Evolutionary conservation across 208 protist species (phyloP).

Genomic region (Wallacemonas sp.): DNA sequence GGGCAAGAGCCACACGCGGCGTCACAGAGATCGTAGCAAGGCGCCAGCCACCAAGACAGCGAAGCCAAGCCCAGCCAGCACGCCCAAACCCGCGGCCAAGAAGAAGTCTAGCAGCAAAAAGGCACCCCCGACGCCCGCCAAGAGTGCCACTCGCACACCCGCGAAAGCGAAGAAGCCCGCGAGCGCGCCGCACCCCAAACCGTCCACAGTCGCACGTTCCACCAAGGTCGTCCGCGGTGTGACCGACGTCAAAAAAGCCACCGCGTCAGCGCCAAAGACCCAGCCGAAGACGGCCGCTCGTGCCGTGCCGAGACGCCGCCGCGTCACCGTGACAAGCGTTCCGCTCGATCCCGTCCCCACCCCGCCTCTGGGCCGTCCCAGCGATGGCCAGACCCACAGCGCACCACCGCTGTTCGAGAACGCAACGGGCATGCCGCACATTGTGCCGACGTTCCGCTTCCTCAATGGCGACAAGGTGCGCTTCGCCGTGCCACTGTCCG

Average conservation of each 20-base stretch:
- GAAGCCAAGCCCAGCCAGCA: not conserved
- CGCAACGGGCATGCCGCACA: not conserved
- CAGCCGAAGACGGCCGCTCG: not conserved
- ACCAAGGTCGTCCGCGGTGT: no score
- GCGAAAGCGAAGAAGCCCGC: not conserved
- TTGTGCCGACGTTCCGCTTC: slow-evolving; percentile 11
- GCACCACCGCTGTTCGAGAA: not conserved
- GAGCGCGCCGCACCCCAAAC: not conserved
- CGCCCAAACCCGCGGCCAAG: not conserved
- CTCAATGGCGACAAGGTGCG: slow-evolving; percentile 4
- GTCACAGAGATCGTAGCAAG: not conserved
- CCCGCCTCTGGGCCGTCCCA: not conserved
- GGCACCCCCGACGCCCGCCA: not conserved
- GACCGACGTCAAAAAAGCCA: no score
- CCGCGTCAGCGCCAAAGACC: not conserved
- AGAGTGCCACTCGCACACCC: not conserved
- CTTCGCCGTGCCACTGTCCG: not conserved
- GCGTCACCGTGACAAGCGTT: no score
- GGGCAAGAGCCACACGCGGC: not conserved
- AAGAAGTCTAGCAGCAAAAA: not conserved
- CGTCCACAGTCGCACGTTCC: no score
- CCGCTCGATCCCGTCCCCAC: not conserved
- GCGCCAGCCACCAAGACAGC: not conserved
- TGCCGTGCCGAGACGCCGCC: not conserved
- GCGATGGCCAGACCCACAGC: not conserved